These are phyloP conservation scores for Cucurbita moschata DNA, from an alignment of 306 rosid genomes.

Conservation along the genomic window DNA sequence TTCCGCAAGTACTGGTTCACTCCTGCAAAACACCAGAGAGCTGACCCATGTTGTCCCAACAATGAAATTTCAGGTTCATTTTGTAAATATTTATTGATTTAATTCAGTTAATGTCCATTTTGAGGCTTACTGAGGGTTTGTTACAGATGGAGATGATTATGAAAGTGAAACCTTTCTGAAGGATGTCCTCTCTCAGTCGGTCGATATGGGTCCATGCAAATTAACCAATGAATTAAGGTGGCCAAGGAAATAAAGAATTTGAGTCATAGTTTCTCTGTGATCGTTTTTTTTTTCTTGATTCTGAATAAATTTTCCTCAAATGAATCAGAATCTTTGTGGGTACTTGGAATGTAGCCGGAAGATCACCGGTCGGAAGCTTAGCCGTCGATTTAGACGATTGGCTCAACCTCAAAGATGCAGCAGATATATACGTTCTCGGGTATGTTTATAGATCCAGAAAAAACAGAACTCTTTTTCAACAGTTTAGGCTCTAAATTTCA, in stretches of 20 bases:
- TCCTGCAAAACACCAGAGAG: constrained; percentile 25
- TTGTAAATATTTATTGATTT: background rate
- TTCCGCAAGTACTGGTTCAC: constrained; percentile 35
- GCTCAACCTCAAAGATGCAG: constrained; percentile 69
- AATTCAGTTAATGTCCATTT: background rate
- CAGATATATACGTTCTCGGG: constrained; percentile 92
- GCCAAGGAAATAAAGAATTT: background rate
- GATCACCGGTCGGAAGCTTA: constrained; percentile 66
- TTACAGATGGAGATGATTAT: constrained; percentile 40
- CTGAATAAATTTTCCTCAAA: background rate
- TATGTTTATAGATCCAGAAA: constrained; percentile 16
- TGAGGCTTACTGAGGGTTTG: background rate
- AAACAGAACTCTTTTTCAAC: background rate
- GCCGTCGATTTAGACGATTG: constrained; percentile 82
- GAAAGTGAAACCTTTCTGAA: constrained; percentile 25
- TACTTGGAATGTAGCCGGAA: constrained; percentile 91
- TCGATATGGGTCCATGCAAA: constrained; percentile 52
- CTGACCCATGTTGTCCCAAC: constrained; percentile 21
- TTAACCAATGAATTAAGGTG: constrained; percentile 56
- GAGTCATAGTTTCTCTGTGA: background rate
- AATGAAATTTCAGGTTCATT: constrained; percentile 46
- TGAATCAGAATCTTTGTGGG: constrained; percentile 73
- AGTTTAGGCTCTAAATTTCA: background rate
- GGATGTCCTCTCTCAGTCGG: constrained; percentile 25
- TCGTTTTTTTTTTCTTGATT: background rate